Evolutionary conservation across 2,329 filamentous ascomycete genomes (phyloP).

Genomic region (Talaromyces verruculosus): DNA sequence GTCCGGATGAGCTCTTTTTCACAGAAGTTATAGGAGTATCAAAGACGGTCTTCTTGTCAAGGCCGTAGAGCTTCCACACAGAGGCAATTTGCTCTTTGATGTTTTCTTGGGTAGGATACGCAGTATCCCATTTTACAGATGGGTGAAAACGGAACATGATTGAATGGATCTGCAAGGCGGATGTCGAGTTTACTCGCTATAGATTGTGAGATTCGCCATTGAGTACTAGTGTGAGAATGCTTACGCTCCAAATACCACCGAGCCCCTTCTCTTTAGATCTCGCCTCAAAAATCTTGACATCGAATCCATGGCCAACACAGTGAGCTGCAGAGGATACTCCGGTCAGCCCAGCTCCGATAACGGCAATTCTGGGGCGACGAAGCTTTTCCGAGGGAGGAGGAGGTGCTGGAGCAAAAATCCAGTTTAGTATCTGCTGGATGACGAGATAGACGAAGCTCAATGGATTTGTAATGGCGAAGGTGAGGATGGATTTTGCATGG

Average conservation of each 20-base stretch:
- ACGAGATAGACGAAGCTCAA: slow-evolving; percentile 35
- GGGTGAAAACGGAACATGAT: slow-evolving; percentile 89
- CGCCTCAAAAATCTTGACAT: slow-evolving; percentile 75
- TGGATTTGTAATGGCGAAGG: slow-evolving; percentile 20
- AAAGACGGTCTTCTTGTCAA: slow-evolving; percentile 71
- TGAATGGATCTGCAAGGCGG: slow-evolving; percentile 78
- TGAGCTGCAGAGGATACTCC: slow-evolving; percentile 76
- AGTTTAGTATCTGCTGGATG: slow-evolving; percentile 33
- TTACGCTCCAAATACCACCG: slow-evolving; percentile 78
- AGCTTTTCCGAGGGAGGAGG: slow-evolving; percentile 57
- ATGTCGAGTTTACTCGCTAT: slow-evolving; percentile 76
- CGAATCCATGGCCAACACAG: slow-evolving; percentile 81
- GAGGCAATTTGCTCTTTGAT: slow-evolving; percentile 70
- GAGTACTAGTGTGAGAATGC: slow-evolving; percentile 27
- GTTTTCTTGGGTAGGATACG: slow-evolving; percentile 75
- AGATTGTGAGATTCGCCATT: neutral
- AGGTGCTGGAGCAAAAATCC: slow-evolving; percentile 66
- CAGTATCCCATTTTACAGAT: slow-evolving; percentile 68
- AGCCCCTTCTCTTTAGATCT: slow-evolving; percentile 62
- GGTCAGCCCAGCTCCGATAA: slow-evolving; percentile 72
- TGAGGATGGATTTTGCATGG: slow-evolving; percentile 12
- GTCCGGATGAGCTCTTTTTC: slow-evolving; percentile 65
- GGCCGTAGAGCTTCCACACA: slow-evolving; percentile 72
- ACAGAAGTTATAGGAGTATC: slow-evolving; percentile 67
- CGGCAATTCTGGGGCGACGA: slow-evolving; percentile 64